Base-by-base conservation (phyloP, 805 yeast genomes). In the Ogataea philodendri region DNA sequence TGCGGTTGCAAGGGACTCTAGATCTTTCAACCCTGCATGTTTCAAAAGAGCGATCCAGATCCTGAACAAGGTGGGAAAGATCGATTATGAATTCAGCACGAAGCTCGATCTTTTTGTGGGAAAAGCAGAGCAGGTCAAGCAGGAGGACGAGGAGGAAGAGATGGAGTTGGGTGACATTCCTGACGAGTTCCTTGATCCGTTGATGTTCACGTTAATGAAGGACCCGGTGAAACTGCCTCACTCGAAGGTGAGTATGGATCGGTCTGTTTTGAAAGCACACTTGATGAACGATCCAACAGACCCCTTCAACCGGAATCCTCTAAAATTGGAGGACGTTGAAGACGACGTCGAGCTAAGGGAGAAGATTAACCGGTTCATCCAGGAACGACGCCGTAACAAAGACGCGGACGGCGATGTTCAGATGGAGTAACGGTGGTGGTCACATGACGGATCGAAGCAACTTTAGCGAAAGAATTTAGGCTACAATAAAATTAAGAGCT, bases 201-300 rank as follows among this genome's bases (percentile, higher is more conserved):
- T 93, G 51, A 90, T 93, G 97, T 93, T 71, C 60, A 85, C 96
- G 1, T 57, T 93, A 31, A 93, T 93, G 98, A 84, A 80, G 49
- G 95, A 93, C 57, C 99, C 99, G 0, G 98, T 93, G 4, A 81
- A 74, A n/a, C 70, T 93, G 50, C 99, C 99, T 7, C 70, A 84
- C 7, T 86, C 96, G 1, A 82, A 77, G 45, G 76, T 89, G 13
- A 77, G 80, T 31, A 86, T 93, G 50, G 99, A 93, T 59, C 70
- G 94, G 55, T 74, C 93, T 22, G 93, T 97, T 2, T 84, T 93
- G 51, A 90, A 88, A 56, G 85, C 96, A 3, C 98, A 93, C 67
- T 67, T 93, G 41, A 72, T 93, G 59, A 86, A 90, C 65, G 97
- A 93, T 63, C 77, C 95, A 1, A 93, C 96, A 0, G 99, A 93